Base-by-base conservation (phyloP, 164 flowering plant genomes). In the Piper betle region DNA sequence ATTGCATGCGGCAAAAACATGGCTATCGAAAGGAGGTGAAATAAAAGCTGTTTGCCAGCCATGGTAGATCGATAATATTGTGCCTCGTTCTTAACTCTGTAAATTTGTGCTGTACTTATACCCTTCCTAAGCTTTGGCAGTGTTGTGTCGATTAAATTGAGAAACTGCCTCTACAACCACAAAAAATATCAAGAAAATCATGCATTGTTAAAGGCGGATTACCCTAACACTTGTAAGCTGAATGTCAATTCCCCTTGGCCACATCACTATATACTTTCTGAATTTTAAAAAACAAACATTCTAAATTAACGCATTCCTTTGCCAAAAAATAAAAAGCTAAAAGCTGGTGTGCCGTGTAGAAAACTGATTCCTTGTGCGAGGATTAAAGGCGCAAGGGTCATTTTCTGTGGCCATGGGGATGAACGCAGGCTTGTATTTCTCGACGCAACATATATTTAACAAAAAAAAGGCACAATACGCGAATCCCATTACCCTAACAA, bases 11-110 rank as follows among this genome's bases (percentile, higher is more conserved):
- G 16, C 9, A 55, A 61, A 2, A 42, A 59, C 17, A 57, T 39
- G 62, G 68, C 67, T 11, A 74, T 48, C 25, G 52, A 56, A n/a
- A 71, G 54, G 8, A 54, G 20, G 40, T 67, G 37, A n/a, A 69
- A 39, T 5, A 62, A 16, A 4, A 37, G 19, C 39, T 19, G 7
- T 20, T 18, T 17, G 9, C 19, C 25, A 59, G 59, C 59, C 39
- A 57, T 57, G 40, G 16, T 57, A 25, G 6, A 4, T 20, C 16
- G 33, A 25, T 25, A 25, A 25, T 25, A 25, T 25, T 37, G 39
- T 11, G 5, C 33, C 20, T 18, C 17, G 6, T 25, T 16, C 20
- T 4, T 54, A 4, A 4, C 0, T 25, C 10, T n/a, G 20, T 17
- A 19, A 7, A 17, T 0, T 54, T 17, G 33, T 6, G 6, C 9